Base-by-base conservation (phyloP, 169 alveolate species). In the Plasmodium knowlesi region DNA sequence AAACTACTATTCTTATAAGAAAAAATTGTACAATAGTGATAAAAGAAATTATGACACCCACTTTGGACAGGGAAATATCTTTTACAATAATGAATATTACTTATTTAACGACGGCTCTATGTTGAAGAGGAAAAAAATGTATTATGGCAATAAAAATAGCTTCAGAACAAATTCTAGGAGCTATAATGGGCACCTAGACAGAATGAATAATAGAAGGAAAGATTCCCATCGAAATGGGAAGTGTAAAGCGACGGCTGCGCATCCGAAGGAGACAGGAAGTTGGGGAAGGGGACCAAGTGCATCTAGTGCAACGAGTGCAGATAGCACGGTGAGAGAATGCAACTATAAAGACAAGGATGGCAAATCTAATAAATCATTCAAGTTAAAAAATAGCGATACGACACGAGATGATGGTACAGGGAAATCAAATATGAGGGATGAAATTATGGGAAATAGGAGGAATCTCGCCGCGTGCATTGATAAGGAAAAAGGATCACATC, bases 1-100 rank as follows among this genome's bases (percentile, higher is more conserved):
- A 86, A 86, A 74, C 30, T 86, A 86, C 80, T 86, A 86, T 86
- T 86, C 93, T 6, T 86, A 86, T 57, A 86, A 54, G 34, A 86
- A 86, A 14, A 86, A 43, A 22, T 54, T 86, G 61, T 86, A 76
- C n/a, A 67, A n/a, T 54, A 54, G 53, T 74, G 93, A 76, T 74
- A 86, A 61, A 30, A 57, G 86, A 86, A 74, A 86, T 57, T 86
- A 70, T 67, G 93, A 86, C 4, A 86, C 93, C 16, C 93, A 86
- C 80, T 86, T 22, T 86, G 93, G 93, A 19, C 93, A 86, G 67
- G 93, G 93, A 2, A 86, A 86, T 28, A 86, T 86, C 19, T 74
- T 86, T 28, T 86, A 86, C 54, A 86, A 86, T 86, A 86, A 86
- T 76, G 93, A 86, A 76, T 86, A 86, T 86, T 86, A 86, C 22